Evolutionary conservation across 2,329 filamentous ascomycete species (phyloP).

Genomic region (Calycina marina): DNA sequence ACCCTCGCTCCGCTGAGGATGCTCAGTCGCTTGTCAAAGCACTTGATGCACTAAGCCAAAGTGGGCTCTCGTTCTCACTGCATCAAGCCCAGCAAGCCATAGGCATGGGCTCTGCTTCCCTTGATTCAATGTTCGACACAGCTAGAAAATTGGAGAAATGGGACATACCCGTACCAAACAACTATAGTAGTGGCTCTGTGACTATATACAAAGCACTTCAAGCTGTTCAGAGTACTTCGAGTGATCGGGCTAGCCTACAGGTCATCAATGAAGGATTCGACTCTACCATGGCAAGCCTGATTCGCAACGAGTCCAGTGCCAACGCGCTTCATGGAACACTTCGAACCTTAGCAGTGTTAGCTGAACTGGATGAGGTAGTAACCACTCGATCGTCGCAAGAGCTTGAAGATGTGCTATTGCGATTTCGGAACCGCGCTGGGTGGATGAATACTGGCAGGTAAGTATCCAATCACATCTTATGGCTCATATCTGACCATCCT

Average conservation of each 20-base stretch:
- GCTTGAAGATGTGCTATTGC: conserved; percentile 43
- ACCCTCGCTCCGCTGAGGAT: conserved; percentile 41
- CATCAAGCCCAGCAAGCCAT: conserved; percentile 51
- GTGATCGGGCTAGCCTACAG: conserved; percentile 35
- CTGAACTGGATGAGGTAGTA: conserved; percentile 69
- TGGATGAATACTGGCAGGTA: conserved; percentile 81
- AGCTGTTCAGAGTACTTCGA: conserved; percentile 52
- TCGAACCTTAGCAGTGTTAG: conserved; percentile 54
- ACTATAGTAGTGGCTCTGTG: conserved; percentile 46
- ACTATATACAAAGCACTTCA: conserved; percentile 73
- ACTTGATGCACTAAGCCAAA: conserved; percentile 66
- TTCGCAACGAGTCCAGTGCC: conserved; percentile 32
- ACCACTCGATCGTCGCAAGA: conserved; percentile 43
- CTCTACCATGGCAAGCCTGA: conserved; percentile 43
- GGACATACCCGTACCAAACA: conserved; percentile 66
- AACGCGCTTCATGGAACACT: conserved; percentile 39
- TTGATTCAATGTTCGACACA: conserved; percentile 63
- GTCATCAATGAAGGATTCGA: conserved; percentile 50
- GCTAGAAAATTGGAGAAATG: conserved; percentile 78
- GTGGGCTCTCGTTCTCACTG: conserved; percentile 72
- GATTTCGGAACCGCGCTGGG: conserved; percentile 47
- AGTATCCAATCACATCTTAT: conserved; percentile 19
- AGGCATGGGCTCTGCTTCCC: conserved; percentile 39
- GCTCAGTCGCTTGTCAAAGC: conserved; percentile 59
- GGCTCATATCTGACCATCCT: conserved; percentile 8